Base-by-base conservation (phyloP, 1,284 basidiomycete species). In the Tausonia pullulans region DNA sequence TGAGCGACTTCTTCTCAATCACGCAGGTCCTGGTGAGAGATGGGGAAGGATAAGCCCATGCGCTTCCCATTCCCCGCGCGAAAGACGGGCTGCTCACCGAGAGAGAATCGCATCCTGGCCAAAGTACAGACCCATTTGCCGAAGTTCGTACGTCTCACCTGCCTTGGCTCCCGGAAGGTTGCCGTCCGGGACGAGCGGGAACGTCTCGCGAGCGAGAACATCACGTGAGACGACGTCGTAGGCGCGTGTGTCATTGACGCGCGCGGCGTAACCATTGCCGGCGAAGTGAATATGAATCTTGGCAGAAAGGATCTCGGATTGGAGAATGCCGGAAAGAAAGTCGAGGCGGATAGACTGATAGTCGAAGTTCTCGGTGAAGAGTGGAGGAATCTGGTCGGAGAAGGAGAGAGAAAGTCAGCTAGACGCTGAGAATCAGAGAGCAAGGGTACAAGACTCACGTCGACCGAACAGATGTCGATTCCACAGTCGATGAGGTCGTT, bases 341-440 rank as follows among this genome's bases (percentile, higher is more conserved):
- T 98, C 92, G 69, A 85, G 81, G 64, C 93, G 84, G 68, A 98
- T 82, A 75, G 93, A 88, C 58, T 87, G 86, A 74, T 96, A 98
- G 77, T 98, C 96, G 74, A 99, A 99, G 77, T 98, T 98, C 76
- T 98, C 96, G 71, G 96, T 94, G 78, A 98, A 98, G 4, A 98
- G 78, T 0, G 94, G 95, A 0, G 93, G 93, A 27, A 98, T 87
- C 89, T 91, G 70, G n/a, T 62, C 51, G 52, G 39, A 40, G 49
- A 58, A 13, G 27, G 39, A n/a, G 10, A 16, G 13, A 6, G 48
- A 44, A 49, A 56, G 40, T 54, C 5, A 58, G 8, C 1, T 40
- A 49, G 41, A 16, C 16, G 9, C 7, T 16, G 40, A 61, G 6
- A 7, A n/a, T 39, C 14, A 13, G 13, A 43, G 41, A 50, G 14